A percentile compares a stretch with the other conserved stretches of the same genome.
These are phyloP conservation scores for Lachancea dasiensis DNA, from an alignment of 805 yeast species.

Conservation along the genomic window DNA sequence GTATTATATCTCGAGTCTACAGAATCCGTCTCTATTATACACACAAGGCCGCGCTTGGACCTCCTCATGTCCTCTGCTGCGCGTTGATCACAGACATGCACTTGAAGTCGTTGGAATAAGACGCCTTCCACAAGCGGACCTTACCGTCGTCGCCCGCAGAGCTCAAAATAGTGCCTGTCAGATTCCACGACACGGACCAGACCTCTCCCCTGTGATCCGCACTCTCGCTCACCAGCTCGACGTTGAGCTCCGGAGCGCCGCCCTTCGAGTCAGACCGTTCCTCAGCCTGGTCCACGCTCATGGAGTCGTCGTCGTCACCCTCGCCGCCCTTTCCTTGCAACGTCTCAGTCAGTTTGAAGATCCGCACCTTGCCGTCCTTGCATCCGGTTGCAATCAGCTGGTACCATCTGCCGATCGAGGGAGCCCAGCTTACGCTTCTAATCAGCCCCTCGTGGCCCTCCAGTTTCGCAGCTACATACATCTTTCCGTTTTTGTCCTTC, in stretches of 20 bases:
- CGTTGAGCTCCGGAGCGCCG: slow-evolving; percentile 27
- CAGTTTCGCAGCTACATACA: slow-evolving; percentile 53
- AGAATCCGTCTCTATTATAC: too few relatives aligned
- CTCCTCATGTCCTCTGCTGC: slow-evolving; percentile 29
- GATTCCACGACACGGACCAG: slow-evolving; percentile 95
- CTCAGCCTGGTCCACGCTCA: slow-evolving; percentile 18
- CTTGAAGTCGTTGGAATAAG: slow-evolving; percentile 78
- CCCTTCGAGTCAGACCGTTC: neutral
- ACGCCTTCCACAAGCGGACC: slow-evolving; percentile 85
- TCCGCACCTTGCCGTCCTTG: slow-evolving; percentile 86
- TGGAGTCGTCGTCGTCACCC: slow-evolving; percentile 13
- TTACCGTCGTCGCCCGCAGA: slow-evolving; percentile 96
- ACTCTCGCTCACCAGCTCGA: slow-evolving; percentile 60
- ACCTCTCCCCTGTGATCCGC: slow-evolving; percentile 83
- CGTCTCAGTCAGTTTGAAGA: slow-evolving; percentile 62
- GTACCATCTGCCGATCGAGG: slow-evolving; percentile 85
- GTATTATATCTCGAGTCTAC: too few relatives aligned
- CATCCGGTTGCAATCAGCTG: slow-evolving; percentile 93
- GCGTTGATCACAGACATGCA: slow-evolving; percentile 83
- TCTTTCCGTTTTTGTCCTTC: slow-evolving; percentile 45
- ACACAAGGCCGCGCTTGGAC: too few relatives aligned
- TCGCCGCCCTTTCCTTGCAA: neutral
- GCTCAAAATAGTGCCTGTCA: slow-evolving; percentile 86
- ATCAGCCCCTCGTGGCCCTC: slow-evolving; percentile 85
- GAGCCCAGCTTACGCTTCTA: slow-evolving; percentile 92